Conservation (phyloP, 306 rosid genomes). For the Acacia melanoxylon region DNA sequence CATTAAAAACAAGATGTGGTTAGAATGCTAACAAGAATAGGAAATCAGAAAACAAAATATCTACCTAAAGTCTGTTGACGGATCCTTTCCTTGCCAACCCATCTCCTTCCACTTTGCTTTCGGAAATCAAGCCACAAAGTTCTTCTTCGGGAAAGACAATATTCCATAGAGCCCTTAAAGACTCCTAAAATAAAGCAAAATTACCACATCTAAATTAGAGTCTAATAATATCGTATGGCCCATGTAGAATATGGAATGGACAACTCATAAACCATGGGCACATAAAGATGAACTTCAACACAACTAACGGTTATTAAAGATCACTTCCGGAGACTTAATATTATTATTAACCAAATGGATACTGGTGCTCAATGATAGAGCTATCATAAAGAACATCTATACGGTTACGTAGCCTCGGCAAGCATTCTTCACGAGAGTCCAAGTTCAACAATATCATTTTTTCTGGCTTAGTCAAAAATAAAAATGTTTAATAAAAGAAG, state of each 20-base stretch:
- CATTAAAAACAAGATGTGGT: constrained; percentile 18
- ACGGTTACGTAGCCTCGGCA: constrained; percentile 80
- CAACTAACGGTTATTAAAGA: constrained; percentile 17
- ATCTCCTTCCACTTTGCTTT: constrained; percentile 99
- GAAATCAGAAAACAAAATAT: constrained; percentile 14
- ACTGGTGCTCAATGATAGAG: constrained; percentile 87
- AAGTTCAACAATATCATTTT: constrained; percentile 24
- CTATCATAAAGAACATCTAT: constrained; percentile 81
- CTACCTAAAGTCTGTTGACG: constrained; percentile 98
- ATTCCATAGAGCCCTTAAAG: constrained; percentile 89
- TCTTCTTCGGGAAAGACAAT: constrained; percentile 90
- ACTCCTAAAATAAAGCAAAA: constrained; percentile 56
- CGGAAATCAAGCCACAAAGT: constrained; percentile 84
- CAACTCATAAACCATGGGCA: constrained; percentile 10
- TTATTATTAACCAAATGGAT: constrained; percentile 26
- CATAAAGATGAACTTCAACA: constrained; percentile 10
- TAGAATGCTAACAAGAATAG: constrained; percentile 8
- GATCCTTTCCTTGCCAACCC: constrained; percentile 99
- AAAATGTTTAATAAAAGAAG: constrained; percentile 2
- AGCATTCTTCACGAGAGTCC: constrained; percentile 78
- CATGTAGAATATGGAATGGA: constrained; percentile 1
- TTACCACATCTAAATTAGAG: constrained; percentile 24
- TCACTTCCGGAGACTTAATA: constrained; percentile 7
- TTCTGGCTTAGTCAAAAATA: not conserved
- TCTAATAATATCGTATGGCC: not conserved